Evolutionary conservation across 2,329 filamentous ascomycete species (phyloP), one percentile per base, ranked within the genome.

Genomic region (Fusarium praegraminearum): DNA sequence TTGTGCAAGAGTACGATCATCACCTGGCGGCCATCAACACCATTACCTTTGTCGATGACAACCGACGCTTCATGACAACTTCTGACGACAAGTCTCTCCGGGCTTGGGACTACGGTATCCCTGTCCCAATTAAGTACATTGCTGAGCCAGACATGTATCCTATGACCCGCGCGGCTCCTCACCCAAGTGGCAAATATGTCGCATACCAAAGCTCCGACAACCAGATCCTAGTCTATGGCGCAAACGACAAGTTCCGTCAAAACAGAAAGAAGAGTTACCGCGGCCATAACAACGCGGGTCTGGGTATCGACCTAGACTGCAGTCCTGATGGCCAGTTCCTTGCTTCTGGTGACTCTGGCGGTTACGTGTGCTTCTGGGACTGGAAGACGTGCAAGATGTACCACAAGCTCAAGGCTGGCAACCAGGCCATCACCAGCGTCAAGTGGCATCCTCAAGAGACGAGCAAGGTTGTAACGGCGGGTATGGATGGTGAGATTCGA

Each of bases 371-470:
- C 81, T 98, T 98, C 82, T 99, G 94, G 93, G 96, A 98, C 81
- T 99, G 94, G 93, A 99, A 99, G 87, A 98, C 94, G 40, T 97
- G 95, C 80, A 98, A 98, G 83, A 95, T 99, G 94, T 97, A 93
- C 81, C 93, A 97, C 82, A 98, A 98, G 86, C 89, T 99, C 70
- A 89, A 92, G 81, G 94, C 93, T 26, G 90, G 93, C 62, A 94
- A 93, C 57, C 88, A 91, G 55, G 89, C 94, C 7, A 86, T 98
- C 57, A 93, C 93, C n/a, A 93, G 91, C 71, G 88, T 96, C 61
- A 92, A 92, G 78, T 99, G 96, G 95, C 94, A 98, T 80, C 94
- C 95, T n/a, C 92, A 98, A 81, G 96, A 99, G 85, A 96, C 91
- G 20, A 96, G 92, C 77, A 98, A 98, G 85, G 90, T 98, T 36